Base-by-base conservation (phyloP, 257 asterid genomes). In the Ballota nigra region DNA sequence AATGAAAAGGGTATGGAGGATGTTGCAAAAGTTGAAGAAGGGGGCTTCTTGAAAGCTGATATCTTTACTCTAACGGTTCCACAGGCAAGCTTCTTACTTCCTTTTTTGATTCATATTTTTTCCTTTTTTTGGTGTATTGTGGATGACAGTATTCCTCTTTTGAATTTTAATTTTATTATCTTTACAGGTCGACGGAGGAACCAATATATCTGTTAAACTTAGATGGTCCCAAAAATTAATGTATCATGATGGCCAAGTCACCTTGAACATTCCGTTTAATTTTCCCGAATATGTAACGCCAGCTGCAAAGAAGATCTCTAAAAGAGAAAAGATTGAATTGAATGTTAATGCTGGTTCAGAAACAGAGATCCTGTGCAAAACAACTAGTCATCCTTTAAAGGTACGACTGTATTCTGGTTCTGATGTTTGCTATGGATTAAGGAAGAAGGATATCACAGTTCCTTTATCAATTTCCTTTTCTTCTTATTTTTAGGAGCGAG, bases 201-300 rank as follows among this genome's bases (percentile, higher is more conserved):
- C 89, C 43, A 86, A 88, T 79, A 40, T 95, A 71, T 84, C 87
- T 4, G 83, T 92, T 45, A 89, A 85, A 71, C 82, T 92, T 70
- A 87, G 86, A 75, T 95, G 99, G 99, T 92, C 99, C 36, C 99
- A 95, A 69, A 95, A 95, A 72, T 71, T 92, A 75, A 55, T 72
- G 23, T 89, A 75, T 79, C 69, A 56, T n/a, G 82, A 87, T 51
- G 92, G 91, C 18, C 88, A 87, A 60, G 85, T 86, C 72, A 82
- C 87, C 77, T 78, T 92, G 86, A 78, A 75, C 70, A 64, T 92
- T 80, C 98, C 99, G 11, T 95, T 88, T 86, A 88, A 69, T 75
- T 95, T 95, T 65, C 99, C 98, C 0, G 96, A 85, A 43, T 92
- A 82, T 68, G 96, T 95, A 60, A 86, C 92, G 2, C 97, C 99